Base-by-base conservation (phyloP, 345 rosid species). In the Conringia planisiliqua region DNA sequence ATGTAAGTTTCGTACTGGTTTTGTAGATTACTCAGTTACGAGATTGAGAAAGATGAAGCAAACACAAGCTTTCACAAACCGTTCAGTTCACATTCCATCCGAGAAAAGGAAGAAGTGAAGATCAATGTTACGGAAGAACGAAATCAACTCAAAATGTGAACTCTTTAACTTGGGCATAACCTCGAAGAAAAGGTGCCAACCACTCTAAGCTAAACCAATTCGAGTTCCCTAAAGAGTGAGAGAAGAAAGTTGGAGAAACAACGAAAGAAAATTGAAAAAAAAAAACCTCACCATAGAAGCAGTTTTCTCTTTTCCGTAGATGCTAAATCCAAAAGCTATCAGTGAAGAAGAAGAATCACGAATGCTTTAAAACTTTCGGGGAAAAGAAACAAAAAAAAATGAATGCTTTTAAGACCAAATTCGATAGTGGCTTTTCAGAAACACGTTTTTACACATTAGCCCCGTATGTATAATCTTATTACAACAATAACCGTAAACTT, bases 251-350 rank as follows among this genome's bases (percentile, higher is more conserved):
- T 30, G 33, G 4, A 3, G 38, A 54, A 38, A 5, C n/a, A 10
- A n/a, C 10, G n/a, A 67, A 42, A 55, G 38, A 27, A 40, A 56
- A 22, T 2, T 22, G 13, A 20, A 29, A 27, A 38, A 39, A 1
- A 9, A 24, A 20, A 43, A 54, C 12, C 72, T 65, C 66, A 74
- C 78, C 78, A 74, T 66, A 4, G 66, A 17, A 33, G 32, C 36
- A 44, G 38, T 10, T 55, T 2, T 20, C 36, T 40, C 27, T 3
- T 62, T 48, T 44, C 54, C 27, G 35, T 3, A 10, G 63, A 52
- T 30, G 9, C 58, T 29, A 32, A 66, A 33, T 6, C 61, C 35
- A 68, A 18, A 17, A 48, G 14, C 13, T 20, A 1, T 16, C 20
- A 20, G 10, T 32, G 7, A 50, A 8, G 44, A 66, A 8, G 44